Evolutionary conservation across 768 basidiomycete genomes (phyloP), one percentile per base, ranked within the genome.

Genomic region (Kwoniella bestiolae): DNA sequence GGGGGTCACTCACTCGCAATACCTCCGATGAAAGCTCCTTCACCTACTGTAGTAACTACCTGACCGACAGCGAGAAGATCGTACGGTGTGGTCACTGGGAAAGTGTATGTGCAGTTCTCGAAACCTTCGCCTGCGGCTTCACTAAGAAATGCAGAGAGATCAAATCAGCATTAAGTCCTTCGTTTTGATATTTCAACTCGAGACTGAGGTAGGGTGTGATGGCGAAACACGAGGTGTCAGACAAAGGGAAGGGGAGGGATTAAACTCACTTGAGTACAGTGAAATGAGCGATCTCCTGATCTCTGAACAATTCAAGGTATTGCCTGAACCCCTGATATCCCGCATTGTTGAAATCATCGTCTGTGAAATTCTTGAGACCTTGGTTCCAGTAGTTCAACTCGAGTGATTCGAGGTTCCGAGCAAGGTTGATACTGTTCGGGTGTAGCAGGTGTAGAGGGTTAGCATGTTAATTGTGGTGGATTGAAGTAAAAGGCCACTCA

Each of bases 201-300:
- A n/a, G n/a, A n/a, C n/a, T n/a, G n/a, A n/a, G n/a, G n/a, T n/a
- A n/a, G n/a, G n/a, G n/a, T n/a, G n/a, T n/a, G n/a, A n/a, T n/a
- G n/a, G n/a, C n/a, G n/a, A n/a, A n/a, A n/a, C n/a, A n/a, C n/a
- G n/a, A n/a, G n/a, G n/a, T n/a, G n/a, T n/a, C n/a, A n/a, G n/a
- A n/a, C 3, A 26, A n/a, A 21, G 47, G 28, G 31, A 32, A 52
- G 26, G 18, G 28, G 51, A n/a, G n/a, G n/a, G n/a, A n/a, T n/a
- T 29, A 26, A 44, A 60, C 69, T 64, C 52, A 70, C 69, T 70
- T 70, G 69, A 70, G 65, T 0, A 60, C 61, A 23, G 65, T 70
- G 58, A 70, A 70, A 55, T 70, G 69, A 29, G 65, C 69, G 31
- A 70, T 70, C 47, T 70, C 69, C 38, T 70, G 69, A 38, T 66